A percentile compares a stretch with the other conserved stretches of the same genome.
These are phyloP conservation scores for Syzygium grande DNA, from an alignment of 345 rosid genomes.

Conservation along the genomic window DNA sequence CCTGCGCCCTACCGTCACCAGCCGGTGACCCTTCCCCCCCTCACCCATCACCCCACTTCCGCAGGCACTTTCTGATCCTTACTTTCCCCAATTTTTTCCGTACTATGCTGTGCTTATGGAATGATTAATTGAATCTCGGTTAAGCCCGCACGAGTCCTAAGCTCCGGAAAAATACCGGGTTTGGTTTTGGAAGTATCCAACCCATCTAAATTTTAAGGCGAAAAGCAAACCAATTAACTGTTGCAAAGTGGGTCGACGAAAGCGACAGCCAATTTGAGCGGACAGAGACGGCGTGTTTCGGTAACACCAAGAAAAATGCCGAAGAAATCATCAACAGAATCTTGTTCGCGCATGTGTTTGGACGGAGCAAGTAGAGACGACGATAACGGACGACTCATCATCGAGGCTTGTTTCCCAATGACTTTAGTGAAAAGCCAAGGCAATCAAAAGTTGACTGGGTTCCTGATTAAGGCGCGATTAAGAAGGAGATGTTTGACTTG, in stretches of 20 bases:
- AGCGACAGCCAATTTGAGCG: accelerated
- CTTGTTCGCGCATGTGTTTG: neutral
- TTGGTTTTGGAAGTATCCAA: neutral
- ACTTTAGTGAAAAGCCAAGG: neutral
- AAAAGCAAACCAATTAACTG: too few species aligned
- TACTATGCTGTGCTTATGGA: neutral
- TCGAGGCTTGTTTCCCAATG: neutral
- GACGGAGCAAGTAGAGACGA: neutral
- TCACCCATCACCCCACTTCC: neutral
- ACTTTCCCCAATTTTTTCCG: neutral
- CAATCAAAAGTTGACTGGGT: neutral
- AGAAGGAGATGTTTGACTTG: neutral
- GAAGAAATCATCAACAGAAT: neutral
- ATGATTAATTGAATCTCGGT: neutral
- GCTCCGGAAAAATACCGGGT: too few species aligned
- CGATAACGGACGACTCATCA: neutral
- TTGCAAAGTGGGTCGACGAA: neutral
- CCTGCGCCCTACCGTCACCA: neutral
- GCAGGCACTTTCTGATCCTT: neutral
- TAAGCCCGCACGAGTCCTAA: too few species aligned
- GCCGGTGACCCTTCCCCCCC: neutral
- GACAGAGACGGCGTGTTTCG: accelerated
- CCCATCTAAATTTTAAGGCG: neutral
- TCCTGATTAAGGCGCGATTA: neutral
- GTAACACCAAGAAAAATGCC: neutral